A percentile compares a stretch with the other conserved stretches of the same genome.
Conservation (phyloP, 2,329 filamentous ascomycete species). For the Pseudogymnoascus sp. region DNA sequence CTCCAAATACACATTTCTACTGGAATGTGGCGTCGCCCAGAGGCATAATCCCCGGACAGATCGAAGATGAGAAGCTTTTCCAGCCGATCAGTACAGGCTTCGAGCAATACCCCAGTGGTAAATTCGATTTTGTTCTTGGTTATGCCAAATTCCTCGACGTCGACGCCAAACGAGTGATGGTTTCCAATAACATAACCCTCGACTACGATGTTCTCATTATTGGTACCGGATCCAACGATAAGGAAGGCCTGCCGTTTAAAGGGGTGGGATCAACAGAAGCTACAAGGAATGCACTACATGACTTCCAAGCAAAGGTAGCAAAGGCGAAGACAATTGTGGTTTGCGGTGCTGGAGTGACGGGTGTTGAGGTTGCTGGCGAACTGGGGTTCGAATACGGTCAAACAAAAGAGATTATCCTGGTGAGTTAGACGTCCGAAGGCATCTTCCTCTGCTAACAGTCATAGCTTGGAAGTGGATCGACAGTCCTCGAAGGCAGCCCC, state of each 20-base stretch:
- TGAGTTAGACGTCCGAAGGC: slow-evolving; percentile 9
- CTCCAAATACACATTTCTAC: slow-evolving; percentile 43
- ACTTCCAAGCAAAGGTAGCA: slow-evolving; percentile 20
- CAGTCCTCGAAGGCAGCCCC: slow-evolving; percentile 21
- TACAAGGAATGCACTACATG: slow-evolving; percentile 20
- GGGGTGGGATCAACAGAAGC: slow-evolving; percentile 34
- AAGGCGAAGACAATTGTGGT: slow-evolving; percentile 27
- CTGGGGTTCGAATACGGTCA: slow-evolving; percentile 26
- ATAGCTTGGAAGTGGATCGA: slow-evolving; percentile 28
- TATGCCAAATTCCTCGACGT: slow-evolving; percentile 40
- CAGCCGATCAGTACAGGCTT: slow-evolving; percentile 38
- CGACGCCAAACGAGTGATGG: slow-evolving; percentile 35
- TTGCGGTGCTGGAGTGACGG: slow-evolving; percentile 30
- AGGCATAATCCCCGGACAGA: slow-evolving; percentile 39
- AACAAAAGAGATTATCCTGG: slow-evolving; percentile 25
- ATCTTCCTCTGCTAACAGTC: background rate
- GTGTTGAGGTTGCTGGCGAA: slow-evolving; percentile 31
- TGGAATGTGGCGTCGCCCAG: slow-evolving; percentile 44
- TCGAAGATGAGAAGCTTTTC: slow-evolving; percentile 38
- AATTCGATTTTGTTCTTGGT: slow-evolving; percentile 48
- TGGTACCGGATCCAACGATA: slow-evolving; percentile 44
- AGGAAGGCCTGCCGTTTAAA: slow-evolving; percentile 44
- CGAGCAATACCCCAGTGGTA: slow-evolving; percentile 37
- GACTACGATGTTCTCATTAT: slow-evolving; percentile 47
- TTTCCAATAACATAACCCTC: slow-evolving; percentile 31